phyloP scores from a whole-genome alignment of 495 filamentous ascomycete species.

The Penicillium ucsense region DNA sequence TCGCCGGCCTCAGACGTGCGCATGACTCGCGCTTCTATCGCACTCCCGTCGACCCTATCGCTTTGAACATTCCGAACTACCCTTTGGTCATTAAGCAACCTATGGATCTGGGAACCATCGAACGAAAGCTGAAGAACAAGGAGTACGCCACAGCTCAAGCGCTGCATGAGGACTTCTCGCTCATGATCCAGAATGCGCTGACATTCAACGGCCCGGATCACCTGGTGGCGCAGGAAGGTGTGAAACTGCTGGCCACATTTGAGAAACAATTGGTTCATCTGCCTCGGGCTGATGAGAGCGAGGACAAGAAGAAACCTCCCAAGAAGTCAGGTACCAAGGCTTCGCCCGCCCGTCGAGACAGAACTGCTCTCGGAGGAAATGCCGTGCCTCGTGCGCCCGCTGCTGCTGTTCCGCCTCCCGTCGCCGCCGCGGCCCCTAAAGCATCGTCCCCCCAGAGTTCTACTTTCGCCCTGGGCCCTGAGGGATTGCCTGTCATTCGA shows the following conservation, averaged over 20 bases:
- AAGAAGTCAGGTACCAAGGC: slow-evolving; percentile 44
- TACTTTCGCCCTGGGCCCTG: slow-evolving; percentile 73
- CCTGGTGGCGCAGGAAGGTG: slow-evolving; percentile 52
- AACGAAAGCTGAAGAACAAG: slow-evolving; percentile 63
- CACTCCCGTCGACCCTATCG: slow-evolving; percentile 61
- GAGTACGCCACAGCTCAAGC: slow-evolving; percentile 54
- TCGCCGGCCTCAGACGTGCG: slow-evolving; percentile 72
- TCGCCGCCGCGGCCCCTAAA: slow-evolving; percentile 13
- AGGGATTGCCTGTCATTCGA: slow-evolving; percentile 85
- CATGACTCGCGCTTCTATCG: slow-evolving; percentile 63
- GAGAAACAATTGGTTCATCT: slow-evolving; percentile 45
- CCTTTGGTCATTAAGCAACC: slow-evolving; percentile 59
- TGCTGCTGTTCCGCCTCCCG: neutral
- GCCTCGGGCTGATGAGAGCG: slow-evolving; percentile 40
- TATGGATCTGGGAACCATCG: slow-evolving; percentile 77
- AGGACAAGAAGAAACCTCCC: slow-evolving; percentile 52
- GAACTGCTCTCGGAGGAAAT: slow-evolving; percentile 32
- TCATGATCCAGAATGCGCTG: slow-evolving; percentile 65
- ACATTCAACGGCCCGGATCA: slow-evolving; percentile 77
- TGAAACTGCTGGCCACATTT: slow-evolving; percentile 51
- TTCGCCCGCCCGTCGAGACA: slow-evolving; percentile 42
- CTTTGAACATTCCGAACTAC: slow-evolving; percentile 64
- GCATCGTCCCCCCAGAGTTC: slow-evolving; percentile 44
- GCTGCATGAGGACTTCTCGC: slow-evolving; percentile 60
- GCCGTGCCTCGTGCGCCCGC: slow-evolving; percentile 1